These are phyloP conservation scores for Daldinia sp. DNA, from an alignment of 2,329 filamentous ascomycete genomes.

Conservation along the genomic window DNA sequence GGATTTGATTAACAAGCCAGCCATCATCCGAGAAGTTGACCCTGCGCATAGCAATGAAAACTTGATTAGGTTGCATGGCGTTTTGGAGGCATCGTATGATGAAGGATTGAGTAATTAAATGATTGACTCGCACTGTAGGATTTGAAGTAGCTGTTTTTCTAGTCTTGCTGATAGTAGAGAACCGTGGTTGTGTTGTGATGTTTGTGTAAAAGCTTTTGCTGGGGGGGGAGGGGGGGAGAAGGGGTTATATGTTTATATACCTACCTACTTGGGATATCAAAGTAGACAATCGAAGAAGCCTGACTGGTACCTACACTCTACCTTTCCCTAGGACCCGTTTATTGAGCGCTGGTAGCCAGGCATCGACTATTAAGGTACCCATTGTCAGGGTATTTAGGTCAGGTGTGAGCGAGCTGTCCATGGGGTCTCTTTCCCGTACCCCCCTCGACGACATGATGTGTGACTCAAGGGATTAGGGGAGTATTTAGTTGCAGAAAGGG, in stretches of 20 bases:
- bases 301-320: not conserved
- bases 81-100: not conserved
- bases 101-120: not conserved
- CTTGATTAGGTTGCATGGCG: not conserved
- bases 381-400: not conserved
- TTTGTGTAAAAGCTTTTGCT: not conserved
- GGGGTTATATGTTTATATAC: not conserved
- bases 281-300: too few species aligned
- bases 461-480: not conserved
- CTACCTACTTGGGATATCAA: not conserved
- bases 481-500: not conserved
- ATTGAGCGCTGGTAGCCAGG: not conserved
- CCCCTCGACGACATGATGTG: not conserved
- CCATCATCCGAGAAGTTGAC: too few species aligned
- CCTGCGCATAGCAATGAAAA: not conserved
- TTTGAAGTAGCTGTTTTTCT: not conserved
- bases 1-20: too few species aligned
- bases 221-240: not conserved
- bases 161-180: not conserved
- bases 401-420: not conserved
- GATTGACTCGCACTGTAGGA: not conserved
- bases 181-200: not conserved
- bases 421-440: not conserved
- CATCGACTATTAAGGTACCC: not conserved
- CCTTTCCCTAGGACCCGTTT: not conserved